Conservation (phyloP, 169 alveolate species). For the Sarcocystis neurona region DNA sequence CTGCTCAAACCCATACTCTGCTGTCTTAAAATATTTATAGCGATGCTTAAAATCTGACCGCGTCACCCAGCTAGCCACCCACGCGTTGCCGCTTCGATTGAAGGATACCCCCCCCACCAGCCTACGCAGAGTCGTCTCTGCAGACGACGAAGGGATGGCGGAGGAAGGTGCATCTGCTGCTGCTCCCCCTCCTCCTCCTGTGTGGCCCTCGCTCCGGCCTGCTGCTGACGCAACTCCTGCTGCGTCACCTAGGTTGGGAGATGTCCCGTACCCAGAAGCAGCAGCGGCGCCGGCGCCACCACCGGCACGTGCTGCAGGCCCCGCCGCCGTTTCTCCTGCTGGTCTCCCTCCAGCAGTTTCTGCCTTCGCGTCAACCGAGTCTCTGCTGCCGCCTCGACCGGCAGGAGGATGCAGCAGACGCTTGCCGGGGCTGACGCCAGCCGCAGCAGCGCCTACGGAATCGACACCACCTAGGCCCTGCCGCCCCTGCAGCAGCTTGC, state of each 20-base stretch:
- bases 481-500: neutral
- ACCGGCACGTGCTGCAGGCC: no score
- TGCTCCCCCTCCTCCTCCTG: no score
- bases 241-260: neutral
- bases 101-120: conserved; percentile 19
- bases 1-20: conserved; percentile 12
- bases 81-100: conserved; percentile 24
- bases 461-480: neutral
- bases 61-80: conserved; percentile 27
- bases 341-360: neutral
- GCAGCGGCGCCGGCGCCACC: neutral
- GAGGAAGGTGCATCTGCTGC: no score
- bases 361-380: neutral
- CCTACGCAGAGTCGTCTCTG: neutral
- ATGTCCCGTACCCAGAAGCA: neutral
- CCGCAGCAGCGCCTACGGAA: neutral
- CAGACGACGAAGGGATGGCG: no score
- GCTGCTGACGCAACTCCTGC: neutral
- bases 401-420: neutral
- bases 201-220: neutral
- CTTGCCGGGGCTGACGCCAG: neutral
- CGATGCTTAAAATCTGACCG: neutral
- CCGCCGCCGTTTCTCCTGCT: neutral
- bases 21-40: neutral
- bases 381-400: neutral